Evolutionary conservation across 768 basidiomycete species (phyloP), one percentile per base, ranked within the genome.

Genomic region (Tephrocybe sp.): DNA sequence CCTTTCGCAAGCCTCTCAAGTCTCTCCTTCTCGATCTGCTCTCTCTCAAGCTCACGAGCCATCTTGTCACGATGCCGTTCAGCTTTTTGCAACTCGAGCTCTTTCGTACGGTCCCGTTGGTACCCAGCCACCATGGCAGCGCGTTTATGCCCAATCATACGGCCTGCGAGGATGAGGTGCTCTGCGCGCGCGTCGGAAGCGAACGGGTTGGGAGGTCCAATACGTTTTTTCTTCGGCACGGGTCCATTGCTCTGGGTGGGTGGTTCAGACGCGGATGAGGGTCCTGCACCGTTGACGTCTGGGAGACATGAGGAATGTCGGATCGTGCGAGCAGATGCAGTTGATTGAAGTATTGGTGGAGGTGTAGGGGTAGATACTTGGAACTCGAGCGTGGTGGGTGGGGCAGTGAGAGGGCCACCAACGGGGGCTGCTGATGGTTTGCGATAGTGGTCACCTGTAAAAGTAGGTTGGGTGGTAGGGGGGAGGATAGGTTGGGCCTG

Each of bases 161-260:
- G 78, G 8, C 86, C 83, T 3, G 88, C 88, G 11, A 86, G 68
- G 1, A 91, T 71, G 10, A 89, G 67, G 57, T 86, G 86, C 57
- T 90, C 88, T 0, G 76, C 73, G 39, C 84, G 77, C 3, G 88
- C 88, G 53, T 91, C 88, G 1, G 83, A 68, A 53, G 74, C 62
- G 37, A 77, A 50, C 33, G 77, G 61, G 29, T 58, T 58, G 4
- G 61, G 61, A 1, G 58, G 65, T 25, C 61, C 58, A 23, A 50
- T 25, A 42, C 63, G 62, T 49, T 63, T 30, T 49, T 51, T 54
- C 22, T 55, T 43, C 21, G 19, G 29, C 12, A 38, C 13, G 21
- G 23, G 47, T 23, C 33, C 24, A 41, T 30, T 36, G 24, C 41
- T 23, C n/a, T 45, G 53, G 45, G 56, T 54, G 41, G 33, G 43